A percentile compares a stretch with the other conserved stretches of the same genome.
Conservation (phyloP, 2,329 filamentous ascomycete species). For the Paraphaeosphaeria minitans region DNA sequence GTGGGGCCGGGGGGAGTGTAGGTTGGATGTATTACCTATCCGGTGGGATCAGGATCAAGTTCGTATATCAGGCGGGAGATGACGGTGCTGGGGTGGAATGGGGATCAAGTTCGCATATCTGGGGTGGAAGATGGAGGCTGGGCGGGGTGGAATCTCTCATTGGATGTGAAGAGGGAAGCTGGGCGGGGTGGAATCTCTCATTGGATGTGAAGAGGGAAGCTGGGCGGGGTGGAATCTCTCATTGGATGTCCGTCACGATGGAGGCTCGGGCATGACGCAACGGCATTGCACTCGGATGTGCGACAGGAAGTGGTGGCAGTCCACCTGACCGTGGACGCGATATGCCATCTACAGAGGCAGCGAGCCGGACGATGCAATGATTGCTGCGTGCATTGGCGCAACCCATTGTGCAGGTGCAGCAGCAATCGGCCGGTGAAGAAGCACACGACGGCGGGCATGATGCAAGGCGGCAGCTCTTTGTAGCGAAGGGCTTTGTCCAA, state of each 20-base stretch:
- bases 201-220: no score
- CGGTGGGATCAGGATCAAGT: no score
- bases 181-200: neutral
- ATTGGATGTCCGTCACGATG: no score
- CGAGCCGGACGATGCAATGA: no score
- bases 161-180: no score
- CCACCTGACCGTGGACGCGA: no score
- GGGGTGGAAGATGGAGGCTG: no score
- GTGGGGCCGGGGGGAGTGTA: constrained; percentile 17
- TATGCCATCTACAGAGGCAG: no score
- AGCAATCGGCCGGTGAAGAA: no score
- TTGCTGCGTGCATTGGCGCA: neutral
- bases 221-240: no score
- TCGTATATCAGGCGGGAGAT: neutral
- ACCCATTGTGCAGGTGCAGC: neutral
- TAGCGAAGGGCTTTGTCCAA: neutral
- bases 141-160: neutral
- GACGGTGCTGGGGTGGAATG: constrained; percentile 4
- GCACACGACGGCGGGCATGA: constrained; percentile 3
- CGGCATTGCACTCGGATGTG: neutral
- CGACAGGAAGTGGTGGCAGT: no score
- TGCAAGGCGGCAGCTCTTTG: constrained; percentile 3
- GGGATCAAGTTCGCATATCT: no score
- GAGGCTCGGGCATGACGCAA: neutral
- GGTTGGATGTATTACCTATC: constrained; percentile 11